phyloP scores from a whole-genome alignment of 768 basidiomycete species.

The Leccinellum albellum region DNA sequence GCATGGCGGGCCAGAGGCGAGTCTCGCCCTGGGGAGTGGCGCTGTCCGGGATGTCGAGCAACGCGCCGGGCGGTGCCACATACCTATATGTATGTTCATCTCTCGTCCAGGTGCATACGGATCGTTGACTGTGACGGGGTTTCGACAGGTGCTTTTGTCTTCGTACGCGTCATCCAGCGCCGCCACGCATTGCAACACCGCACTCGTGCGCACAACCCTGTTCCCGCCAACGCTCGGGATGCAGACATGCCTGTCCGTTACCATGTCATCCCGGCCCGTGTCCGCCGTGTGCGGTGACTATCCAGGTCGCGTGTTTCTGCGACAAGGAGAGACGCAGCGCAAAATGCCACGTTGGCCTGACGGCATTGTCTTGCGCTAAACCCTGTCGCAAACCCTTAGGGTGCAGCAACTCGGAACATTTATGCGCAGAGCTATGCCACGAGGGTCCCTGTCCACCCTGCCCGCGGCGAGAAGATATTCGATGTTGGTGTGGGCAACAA shows the following conservation, averaged over 20 bases:
- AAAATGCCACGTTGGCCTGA: constrained; percentile 47
- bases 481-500: constrained; percentile 82
- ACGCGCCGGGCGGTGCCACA: constrained; percentile 64
- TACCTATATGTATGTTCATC: constrained; percentile 50
- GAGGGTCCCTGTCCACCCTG: constrained; percentile 71
- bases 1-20: constrained; percentile 75
- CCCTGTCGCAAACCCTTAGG: constrained; percentile 43
- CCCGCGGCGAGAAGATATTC: constrained; percentile 44
- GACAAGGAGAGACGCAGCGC: constrained; percentile 42
- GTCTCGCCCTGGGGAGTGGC: constrained; percentile 73
- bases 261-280: constrained; percentile 95
- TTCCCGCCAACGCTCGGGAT: constrained; percentile 53
- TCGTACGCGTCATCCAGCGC: constrained; percentile 67
- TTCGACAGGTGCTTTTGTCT: constrained; percentile 77
- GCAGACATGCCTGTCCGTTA: constrained; percentile 80
- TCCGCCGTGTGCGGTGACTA: constrained; percentile 85
- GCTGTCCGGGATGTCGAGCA: constrained; percentile 90
- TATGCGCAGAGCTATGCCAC: constrained; percentile 70
- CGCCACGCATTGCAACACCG: constrained; percentile 63
- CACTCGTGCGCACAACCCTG: constrained; percentile 77
- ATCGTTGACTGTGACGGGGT: not conserved
- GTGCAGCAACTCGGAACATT: constrained; percentile 66
- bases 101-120: not conserved
- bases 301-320: constrained; percentile 79
- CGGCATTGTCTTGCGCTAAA: constrained; percentile 34